These are phyloP conservation scores for Dendryphion nanum DNA, from an alignment of 2,329 filamentous ascomycete species.

Conservation along the genomic window DNA sequence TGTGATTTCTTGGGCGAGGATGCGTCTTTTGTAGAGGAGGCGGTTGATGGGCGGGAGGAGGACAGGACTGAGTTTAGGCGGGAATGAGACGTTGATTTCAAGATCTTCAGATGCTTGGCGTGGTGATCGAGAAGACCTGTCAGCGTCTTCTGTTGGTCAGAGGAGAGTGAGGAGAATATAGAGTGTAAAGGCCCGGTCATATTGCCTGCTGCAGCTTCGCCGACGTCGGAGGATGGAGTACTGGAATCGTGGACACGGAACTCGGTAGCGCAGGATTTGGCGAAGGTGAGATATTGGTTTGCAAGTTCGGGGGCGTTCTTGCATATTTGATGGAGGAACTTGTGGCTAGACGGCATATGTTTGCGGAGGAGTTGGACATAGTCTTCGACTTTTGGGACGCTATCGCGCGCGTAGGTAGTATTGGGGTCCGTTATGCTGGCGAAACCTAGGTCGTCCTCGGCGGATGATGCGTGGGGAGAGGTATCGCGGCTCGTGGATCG, in stretches of 20 bases:
- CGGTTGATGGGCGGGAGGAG: constrained; percentile 3
- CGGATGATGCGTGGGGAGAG: constrained; percentile 8
- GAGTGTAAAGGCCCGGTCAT: constrained; percentile 43
- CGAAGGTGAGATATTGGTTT: constrained; percentile 61
- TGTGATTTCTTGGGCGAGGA: background rate
- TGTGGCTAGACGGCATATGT: constrained; percentile 64
- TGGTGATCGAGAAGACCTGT: constrained; percentile 59
- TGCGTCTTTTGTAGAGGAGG: background rate
- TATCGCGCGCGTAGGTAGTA: background rate
- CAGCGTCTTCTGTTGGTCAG: constrained; percentile 48
- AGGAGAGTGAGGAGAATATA: constrained; percentile 49
- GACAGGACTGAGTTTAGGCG: constrained; percentile 59
- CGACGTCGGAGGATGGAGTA: constrained; percentile 16
- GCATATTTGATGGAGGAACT: constrained; percentile 68
- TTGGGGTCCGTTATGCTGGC: constrained; percentile 15
- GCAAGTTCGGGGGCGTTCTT: constrained; percentile 67
- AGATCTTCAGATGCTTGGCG: constrained; percentile 56
- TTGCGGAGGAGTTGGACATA: constrained; percentile 66
- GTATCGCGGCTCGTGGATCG: constrained; percentile 19
- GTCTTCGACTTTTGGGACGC: constrained; percentile 64
- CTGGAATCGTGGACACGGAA: constrained; percentile 47
- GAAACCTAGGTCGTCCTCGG: constrained; percentile 8
- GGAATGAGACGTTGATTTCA: constrained; percentile 54
- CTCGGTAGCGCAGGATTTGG: constrained; percentile 55
- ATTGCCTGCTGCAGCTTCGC: constrained; percentile 38